Percentiles rank a stretch among this genome's conserved stretches.
Conservation (phyloP, 2,329 filamentous ascomycete genomes). For the Ciborinia camelliae region DNA sequence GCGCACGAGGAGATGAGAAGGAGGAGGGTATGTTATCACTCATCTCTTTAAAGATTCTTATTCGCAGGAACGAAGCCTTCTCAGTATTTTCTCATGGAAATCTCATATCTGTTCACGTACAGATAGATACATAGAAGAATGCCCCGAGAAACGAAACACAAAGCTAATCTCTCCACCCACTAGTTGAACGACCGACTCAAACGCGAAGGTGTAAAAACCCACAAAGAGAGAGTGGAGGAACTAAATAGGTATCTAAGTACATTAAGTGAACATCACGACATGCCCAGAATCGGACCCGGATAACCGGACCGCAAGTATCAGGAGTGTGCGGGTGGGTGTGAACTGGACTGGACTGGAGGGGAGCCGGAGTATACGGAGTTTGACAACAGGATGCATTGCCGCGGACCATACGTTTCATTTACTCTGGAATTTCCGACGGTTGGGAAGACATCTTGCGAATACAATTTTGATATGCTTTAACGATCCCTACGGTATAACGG, state of each 20-base stretch:
- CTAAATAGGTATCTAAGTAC: slow-evolving; percentile 90
- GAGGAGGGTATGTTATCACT: slow-evolving; percentile 62
- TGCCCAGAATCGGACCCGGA: slow-evolving; percentile 62
- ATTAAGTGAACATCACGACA: slow-evolving; percentile 96
- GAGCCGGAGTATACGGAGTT: not conserved
- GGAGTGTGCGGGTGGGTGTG: not conserved
- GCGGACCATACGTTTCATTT: not conserved
- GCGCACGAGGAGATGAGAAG: slow-evolving; percentile 75
- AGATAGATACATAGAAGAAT: not conserved
- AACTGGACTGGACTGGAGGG: not conserved
- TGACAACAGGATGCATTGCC: not conserved
- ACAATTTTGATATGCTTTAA: not conserved
- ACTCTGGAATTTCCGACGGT: not conserved
- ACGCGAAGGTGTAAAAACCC: slow-evolving; percentile 82
- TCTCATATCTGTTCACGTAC: not conserved
- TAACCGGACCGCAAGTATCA: slow-evolving; percentile 40
- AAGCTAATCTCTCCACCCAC: slow-evolving; percentile 4
- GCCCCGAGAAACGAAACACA: not conserved
- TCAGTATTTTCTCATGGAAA: too few relatives aligned
- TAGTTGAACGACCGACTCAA: slow-evolving; percentile 79
- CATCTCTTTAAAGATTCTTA: not conserved
- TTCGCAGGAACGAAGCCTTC: too few relatives aligned
- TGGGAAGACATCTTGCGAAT: not conserved
- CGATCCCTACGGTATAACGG: too few relatives aligned
- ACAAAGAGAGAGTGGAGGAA: slow-evolving; percentile 95